A percentile compares a stretch with the other conserved stretches of the same genome.
phyloP scores from a whole-genome alignment of 1,284 basidiomycete genomes.

The Wallemia ichthyophaga region DNA sequence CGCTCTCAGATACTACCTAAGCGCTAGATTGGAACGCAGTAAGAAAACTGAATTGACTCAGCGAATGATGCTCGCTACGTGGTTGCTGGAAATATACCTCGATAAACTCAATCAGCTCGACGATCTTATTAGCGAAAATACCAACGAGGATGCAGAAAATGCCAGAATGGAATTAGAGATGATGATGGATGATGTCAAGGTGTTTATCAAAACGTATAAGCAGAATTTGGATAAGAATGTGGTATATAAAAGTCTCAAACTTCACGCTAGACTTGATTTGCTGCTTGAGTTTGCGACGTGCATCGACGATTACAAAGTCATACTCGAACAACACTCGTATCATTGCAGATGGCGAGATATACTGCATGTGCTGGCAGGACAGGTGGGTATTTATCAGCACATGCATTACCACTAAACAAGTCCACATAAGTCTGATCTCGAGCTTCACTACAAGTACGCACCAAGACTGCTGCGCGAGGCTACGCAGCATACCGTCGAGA shows the following conservation, averaged over 20 bases:
- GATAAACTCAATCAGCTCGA: constrained; percentile 89
- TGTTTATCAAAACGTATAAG: constrained; percentile 79
- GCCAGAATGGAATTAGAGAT: constrained; percentile 40
- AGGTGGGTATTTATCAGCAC: constrained; percentile 23
- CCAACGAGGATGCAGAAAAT: constrained; percentile 1
- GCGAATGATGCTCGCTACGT: constrained; percentile 91
- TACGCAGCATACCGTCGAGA: constrained; percentile 64
- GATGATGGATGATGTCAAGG: constrained; percentile 67
- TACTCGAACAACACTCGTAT: constrained; percentile 72
- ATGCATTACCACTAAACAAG: not conserved
- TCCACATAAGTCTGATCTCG: constrained; percentile 30
- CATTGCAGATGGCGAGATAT: constrained; percentile 79
- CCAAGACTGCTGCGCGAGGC: constrained; percentile 57
- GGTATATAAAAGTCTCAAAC: constrained; percentile 69
- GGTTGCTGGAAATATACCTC: constrained; percentile 92
- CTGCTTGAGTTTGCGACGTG: constrained; percentile 65
- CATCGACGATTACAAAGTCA: constrained; percentile 50
- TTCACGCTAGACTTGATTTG: constrained; percentile 73
- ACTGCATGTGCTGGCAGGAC: constrained; percentile 54
- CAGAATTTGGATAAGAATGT: constrained; percentile 57
- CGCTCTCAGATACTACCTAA: constrained; percentile 64
- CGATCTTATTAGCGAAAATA: constrained; percentile 25
- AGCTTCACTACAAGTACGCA: constrained; percentile 78
- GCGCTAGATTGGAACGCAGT: constrained; percentile 38
- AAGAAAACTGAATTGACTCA: constrained; percentile 46